Evolutionary conservation across 169 alveolate species (phyloP).

Genomic region (Cryptosporidium baileyi): DNA sequence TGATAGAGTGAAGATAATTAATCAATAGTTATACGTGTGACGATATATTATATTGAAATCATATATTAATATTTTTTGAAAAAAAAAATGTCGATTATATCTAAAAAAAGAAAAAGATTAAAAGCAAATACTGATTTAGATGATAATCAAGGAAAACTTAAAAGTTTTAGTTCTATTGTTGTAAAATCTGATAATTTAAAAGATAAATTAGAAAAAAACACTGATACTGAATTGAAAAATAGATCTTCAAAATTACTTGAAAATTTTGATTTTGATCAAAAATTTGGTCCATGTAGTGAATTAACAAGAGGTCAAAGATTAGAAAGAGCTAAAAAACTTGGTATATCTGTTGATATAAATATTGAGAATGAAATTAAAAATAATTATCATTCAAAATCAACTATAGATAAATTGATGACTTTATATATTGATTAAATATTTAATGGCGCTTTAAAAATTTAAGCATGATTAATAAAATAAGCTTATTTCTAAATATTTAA

Average conservation of each 20-base stretch:
- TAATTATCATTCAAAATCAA: background rate
- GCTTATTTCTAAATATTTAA: background rate
- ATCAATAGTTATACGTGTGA: too few species aligned
- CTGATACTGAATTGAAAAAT: background rate
- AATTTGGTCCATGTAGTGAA: conserved; percentile 54
- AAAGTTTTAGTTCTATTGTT: background rate
- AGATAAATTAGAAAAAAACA: background rate
- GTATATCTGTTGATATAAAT: background rate
- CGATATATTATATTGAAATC: too few species aligned
- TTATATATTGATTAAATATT: background rate
- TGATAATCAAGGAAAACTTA: background rate
- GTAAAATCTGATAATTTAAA: background rate
- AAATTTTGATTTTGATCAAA: conserved; percentile 9
- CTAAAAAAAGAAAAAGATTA: background rate
- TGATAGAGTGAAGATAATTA: too few species aligned
- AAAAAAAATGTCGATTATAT: too few species aligned
- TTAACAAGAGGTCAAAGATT: conserved; percentile 33
- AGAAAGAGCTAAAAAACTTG: conserved; percentile 31
- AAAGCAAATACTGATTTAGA: background rate
- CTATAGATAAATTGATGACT: conserved; percentile 22
- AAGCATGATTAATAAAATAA: background rate
- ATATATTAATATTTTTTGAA: too few species aligned
- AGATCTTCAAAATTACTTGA: background rate
- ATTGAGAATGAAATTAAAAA: background rate
- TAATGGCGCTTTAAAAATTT: background rate